These are phyloP conservation scores for Mrakia gelida DNA, from an alignment of 768 basidiomycete species.

Conservation along the genomic window DNA sequence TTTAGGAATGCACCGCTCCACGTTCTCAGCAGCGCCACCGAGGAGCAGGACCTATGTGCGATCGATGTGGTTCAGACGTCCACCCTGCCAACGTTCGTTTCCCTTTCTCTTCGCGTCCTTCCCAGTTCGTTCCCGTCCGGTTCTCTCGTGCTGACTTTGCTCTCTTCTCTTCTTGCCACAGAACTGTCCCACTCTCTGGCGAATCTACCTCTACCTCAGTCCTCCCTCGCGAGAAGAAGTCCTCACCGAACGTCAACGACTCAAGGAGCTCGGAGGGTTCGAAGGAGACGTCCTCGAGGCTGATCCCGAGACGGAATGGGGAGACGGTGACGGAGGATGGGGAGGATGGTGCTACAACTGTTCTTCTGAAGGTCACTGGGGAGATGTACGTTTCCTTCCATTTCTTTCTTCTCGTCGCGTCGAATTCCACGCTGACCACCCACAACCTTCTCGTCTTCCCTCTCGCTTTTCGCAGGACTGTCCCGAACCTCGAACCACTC, in stretches of 20 bases:
- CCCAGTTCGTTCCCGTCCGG: background rate
- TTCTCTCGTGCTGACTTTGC: no score
- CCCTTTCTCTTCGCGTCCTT: background rate
- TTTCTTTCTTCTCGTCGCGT: background rate
- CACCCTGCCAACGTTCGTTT: conserved; percentile 30
- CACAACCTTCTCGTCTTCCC: background rate
- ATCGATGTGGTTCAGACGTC: conserved; percentile 29
- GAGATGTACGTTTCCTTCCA: conserved; percentile 17
- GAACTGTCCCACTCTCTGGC: conserved; percentile 33
- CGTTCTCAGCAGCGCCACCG: conserved; percentile 23
- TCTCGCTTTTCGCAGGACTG: conserved; percentile 21
- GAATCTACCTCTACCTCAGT: conserved; percentile 32
- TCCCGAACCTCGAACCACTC: conserved; percentile 26
- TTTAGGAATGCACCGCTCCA: conserved; percentile 28
- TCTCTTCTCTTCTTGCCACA: background rate
- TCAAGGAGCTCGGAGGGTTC: conserved; percentile 28
- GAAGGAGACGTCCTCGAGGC: conserved; percentile 30
- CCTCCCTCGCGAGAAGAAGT: conserved; percentile 12
- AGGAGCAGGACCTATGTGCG: conserved; percentile 27
- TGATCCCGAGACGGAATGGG: conserved; percentile 13
- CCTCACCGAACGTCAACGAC: conserved; percentile 10
- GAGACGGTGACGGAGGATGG: conserved; percentile 19
- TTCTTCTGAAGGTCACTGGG: conserved; percentile 29
- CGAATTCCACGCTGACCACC: background rate
- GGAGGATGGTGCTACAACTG: conserved; percentile 33